phyloP scores from a whole-genome alignment of 202 grass and related monocot species.

The Cymbopogon flexuosus region DNA sequence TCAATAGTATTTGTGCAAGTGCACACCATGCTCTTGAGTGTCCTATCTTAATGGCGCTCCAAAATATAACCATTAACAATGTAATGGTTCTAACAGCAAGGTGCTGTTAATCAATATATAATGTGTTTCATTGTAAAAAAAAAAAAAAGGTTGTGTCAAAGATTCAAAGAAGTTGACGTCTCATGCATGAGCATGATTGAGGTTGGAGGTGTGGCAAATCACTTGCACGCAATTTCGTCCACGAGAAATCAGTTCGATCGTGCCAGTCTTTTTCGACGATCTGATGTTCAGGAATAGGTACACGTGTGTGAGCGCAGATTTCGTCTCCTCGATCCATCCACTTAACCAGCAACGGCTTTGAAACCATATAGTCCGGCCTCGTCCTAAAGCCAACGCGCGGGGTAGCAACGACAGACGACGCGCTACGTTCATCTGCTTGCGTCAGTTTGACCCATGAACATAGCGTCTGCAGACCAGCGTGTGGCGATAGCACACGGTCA shows the following conservation, averaged over 20 bases:
- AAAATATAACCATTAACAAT: no score
- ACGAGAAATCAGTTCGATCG: not conserved
- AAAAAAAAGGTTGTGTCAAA: not conserved
- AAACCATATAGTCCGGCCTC: no score
- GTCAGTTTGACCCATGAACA: no score
- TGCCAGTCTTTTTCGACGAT: not conserved
- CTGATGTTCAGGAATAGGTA: not conserved
- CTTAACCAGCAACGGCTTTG: no score
- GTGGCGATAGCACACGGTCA: not conserved
- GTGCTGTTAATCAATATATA: no score
- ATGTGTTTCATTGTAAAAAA: no score
- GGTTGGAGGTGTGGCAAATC: not conserved
- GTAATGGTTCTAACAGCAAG: no score
- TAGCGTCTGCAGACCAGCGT: not conserved
- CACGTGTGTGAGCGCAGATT: not conserved
- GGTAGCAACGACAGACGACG: not conserved
- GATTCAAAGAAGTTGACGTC: not conserved
- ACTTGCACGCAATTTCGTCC: not conserved
- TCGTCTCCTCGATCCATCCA: no score
- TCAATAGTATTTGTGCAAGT: no score
- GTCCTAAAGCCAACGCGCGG: not conserved
- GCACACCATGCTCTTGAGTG: no score
- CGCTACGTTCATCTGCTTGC: not conserved
- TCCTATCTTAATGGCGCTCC: no score
- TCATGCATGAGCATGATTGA: not conserved